Evolutionary conservation across 2,329 filamentous ascomycete genomes (phyloP), one percentile per base, ranked within the genome.

Genomic region (Cladosporium oxysporum): DNA sequence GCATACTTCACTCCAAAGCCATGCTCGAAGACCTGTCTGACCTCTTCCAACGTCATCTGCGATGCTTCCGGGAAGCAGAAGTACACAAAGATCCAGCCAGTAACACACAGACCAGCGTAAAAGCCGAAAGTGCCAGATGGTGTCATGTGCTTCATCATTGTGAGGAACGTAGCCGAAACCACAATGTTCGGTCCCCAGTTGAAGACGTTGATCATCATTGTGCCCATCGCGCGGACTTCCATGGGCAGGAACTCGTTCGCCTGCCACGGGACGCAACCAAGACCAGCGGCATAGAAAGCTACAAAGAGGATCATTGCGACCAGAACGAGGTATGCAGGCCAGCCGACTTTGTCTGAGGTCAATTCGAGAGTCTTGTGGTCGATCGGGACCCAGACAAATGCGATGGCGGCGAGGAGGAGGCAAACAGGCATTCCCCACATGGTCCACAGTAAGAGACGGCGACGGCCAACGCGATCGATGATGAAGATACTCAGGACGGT

Each of bases 201-300:
- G 7, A 91, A 96, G 5, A 89, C 90, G 8, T 93, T 94, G 1
- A 90, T 86, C 5, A 92, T 77, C 0, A 88, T 88, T 66, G 89
- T 91, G 31, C 91, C 91, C 1, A 92, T 78, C 5, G 89, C 88
- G 58, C 91, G 87, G 55, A 93, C 90, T 33, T 84, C 84, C 58
- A 93, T 82, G 0, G 93, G 91, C 75, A 97, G 97, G 18, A 75
- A 85, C 80, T 98, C 94, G 71, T 90, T 92, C 80, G 97, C 93
- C 84, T 97, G 94, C 94, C 94, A 98, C 0, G 94, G 93, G 2
- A 98, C 92, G 72, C 93, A 96, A 10, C 94, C 94, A 2, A 98
- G 84, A 2, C 94, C 94, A 1, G 93, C 83, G 1, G 94, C 94
- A 75, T 96, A 98, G 0, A 90, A 84, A 10, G 91, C 90, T 1